Evolutionary conservation across 2,329 filamentous ascomycete species (phyloP).

Genomic region (Raffaelea ambrosiae): DNA sequence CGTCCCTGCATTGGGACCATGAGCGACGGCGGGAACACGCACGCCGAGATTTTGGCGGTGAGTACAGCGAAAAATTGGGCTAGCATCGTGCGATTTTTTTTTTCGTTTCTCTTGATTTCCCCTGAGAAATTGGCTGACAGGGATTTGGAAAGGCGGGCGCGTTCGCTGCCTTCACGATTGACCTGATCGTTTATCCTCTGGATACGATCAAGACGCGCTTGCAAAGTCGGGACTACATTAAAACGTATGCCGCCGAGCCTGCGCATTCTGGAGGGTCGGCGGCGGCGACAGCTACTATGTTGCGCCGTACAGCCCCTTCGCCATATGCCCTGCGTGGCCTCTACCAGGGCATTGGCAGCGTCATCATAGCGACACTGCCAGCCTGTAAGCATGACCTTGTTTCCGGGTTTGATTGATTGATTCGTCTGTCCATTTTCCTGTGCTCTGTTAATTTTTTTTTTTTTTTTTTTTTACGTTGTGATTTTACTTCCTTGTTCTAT

Average conservation of each 20-base stretch:
- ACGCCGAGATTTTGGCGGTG: slow-evolving; percentile 3
- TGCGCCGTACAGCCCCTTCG: slow-evolving; percentile 27
- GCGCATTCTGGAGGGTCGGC: not conserved
- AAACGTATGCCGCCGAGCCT: slow-evolving; percentile 33
- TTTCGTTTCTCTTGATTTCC: too few relatives aligned
- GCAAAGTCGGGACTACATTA: slow-evolving; percentile 68
- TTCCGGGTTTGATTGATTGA: not conserved
- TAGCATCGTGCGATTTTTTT: too few relatives aligned
- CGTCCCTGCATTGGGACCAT: not conserved
- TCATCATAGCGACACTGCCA: slow-evolving; percentile 82
- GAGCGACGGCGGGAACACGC: not conserved
- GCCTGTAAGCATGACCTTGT: too few relatives aligned
- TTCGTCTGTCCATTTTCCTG: not conserved
- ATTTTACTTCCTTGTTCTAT: not conserved
- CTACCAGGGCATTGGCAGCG: slow-evolving; percentile 81
- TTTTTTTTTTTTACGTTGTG: not conserved
- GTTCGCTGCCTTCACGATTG: slow-evolving; percentile 75
- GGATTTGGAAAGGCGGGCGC: slow-evolving; percentile 91
- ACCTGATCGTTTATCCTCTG: slow-evolving; percentile 77
- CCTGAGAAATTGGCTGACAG: too few relatives aligned
- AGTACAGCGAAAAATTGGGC: too few relatives aligned
- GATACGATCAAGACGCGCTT: slow-evolving; percentile 85
- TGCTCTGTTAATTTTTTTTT: not conserved
- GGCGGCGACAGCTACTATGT: not conserved
- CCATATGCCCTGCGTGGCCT: slow-evolving; percentile 53